A percentile compares a stretch with the other conserved stretches of the same genome.
These are phyloP conservation scores for Phytopythium chamaehyphon DNA, from an alignment of 352 stramenopile genomes.

Conservation along the genomic window DNA sequence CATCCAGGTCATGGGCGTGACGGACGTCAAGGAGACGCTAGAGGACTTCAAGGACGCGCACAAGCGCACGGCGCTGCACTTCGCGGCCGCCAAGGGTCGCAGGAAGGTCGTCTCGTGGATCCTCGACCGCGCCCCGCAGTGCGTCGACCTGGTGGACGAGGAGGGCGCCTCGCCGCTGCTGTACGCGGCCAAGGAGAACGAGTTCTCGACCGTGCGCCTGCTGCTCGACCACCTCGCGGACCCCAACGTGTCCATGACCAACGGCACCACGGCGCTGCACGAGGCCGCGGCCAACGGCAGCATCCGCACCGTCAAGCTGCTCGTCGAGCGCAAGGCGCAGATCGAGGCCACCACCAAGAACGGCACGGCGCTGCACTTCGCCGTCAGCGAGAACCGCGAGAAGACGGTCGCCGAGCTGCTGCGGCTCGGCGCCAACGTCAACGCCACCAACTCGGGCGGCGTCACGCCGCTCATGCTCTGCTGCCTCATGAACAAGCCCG, in stretches of 20 bases:
- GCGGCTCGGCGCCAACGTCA: slow-evolving; percentile 50
- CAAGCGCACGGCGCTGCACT: slow-evolving; percentile 78
- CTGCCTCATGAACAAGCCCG: slow-evolving; percentile 76
- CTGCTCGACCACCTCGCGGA: slow-evolving; percentile 57
- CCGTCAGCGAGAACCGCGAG: slow-evolving; percentile 76
- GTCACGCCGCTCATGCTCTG: slow-evolving; percentile 74
- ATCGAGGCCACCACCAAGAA: slow-evolving; percentile 63
- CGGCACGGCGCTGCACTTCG: slow-evolving; percentile 75
- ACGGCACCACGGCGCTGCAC: slow-evolving; percentile 61
- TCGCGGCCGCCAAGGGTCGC: slow-evolving; percentile 69
- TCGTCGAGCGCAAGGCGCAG: slow-evolving; percentile 48
- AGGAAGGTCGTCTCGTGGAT: slow-evolving; percentile 75
- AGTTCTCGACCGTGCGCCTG: slow-evolving; percentile 63
- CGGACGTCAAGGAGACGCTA: slow-evolving; percentile 53
- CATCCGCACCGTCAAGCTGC: slow-evolving; percentile 49
- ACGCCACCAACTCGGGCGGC: slow-evolving; percentile 60
- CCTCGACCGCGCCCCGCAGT: slow-evolving; percentile 53
- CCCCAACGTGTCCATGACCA: slow-evolving; percentile 46
- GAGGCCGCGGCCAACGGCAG: slow-evolving; percentile 68
- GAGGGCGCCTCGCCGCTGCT: slow-evolving; percentile 67
- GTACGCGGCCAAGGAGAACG: slow-evolving; percentile 73
- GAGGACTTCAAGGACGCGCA: slow-evolving; percentile 79
- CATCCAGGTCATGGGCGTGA: slow-evolving; percentile 56
- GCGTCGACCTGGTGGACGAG: slow-evolving; percentile 60
- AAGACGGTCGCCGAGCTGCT: slow-evolving; percentile 71